Percentiles rank a stretch among this genome's conserved stretches.
Evolutionary conservation across 2,329 filamentous ascomycete genomes (phyloP).

Genomic region (Helotiales sp.): DNA sequence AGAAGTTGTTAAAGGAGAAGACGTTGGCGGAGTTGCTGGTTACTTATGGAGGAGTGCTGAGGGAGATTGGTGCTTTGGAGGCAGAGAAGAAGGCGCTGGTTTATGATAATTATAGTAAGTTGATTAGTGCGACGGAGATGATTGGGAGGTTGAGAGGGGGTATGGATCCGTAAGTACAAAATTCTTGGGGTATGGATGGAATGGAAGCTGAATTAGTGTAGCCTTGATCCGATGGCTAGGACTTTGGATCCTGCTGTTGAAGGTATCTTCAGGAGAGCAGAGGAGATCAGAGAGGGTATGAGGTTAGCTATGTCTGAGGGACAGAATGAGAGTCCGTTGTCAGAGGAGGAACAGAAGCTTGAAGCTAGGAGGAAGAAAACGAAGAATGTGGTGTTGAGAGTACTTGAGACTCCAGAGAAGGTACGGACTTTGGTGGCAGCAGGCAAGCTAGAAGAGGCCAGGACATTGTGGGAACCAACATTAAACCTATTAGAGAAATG

Average conservation of each 20-base stretch:
- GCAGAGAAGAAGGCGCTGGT: slow-evolving; percentile 96
- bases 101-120: slow-evolving; percentile 97
- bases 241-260: slow-evolving; percentile 73
- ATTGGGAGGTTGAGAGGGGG: slow-evolving; percentile 85
- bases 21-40: slow-evolving; percentile 68
- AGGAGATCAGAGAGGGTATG: slow-evolving; percentile 29
- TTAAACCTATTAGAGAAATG: slow-evolving; percentile 31
- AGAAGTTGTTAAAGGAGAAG: slow-evolving; percentile 58
- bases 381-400: slow-evolving; percentile 24
- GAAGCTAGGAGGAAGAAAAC: slow-evolving; percentile 12
- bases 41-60: slow-evolving; percentile 69
- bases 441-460: slow-evolving; percentile 64
- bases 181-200: neutral
- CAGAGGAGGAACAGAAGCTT: slow-evolving; percentile 1
- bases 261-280: slow-evolving; percentile 60
- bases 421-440: slow-evolving; percentile 58
- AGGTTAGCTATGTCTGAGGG: slow-evolving; percentile 20
- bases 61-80: slow-evolving; percentile 85
- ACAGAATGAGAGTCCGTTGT: neutral
- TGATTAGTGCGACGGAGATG: slow-evolving; percentile 95
- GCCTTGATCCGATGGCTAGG: slow-evolving; percentile 52
- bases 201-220: neutral
- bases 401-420: slow-evolving; percentile 37
- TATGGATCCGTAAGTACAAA: slow-evolving; percentile 52
- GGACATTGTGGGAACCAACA: slow-evolving; percentile 39